phyloP scores from a whole-genome alignment of 352 stramenopile genomes.

The Phytophthora constricta region DNA sequence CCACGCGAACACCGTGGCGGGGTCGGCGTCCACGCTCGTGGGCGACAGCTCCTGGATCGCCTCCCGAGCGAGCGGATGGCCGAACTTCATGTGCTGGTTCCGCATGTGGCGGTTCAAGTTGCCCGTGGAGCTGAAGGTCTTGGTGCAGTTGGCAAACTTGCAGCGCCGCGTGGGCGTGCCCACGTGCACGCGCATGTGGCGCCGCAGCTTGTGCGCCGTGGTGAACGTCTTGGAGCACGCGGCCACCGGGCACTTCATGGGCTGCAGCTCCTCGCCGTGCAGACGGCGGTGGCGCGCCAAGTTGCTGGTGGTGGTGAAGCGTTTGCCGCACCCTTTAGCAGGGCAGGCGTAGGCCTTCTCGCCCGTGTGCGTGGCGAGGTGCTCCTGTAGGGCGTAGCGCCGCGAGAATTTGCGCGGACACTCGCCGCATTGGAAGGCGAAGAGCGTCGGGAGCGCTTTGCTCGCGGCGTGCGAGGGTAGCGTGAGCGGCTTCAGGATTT shows the following conservation, averaged over 20 bases:
- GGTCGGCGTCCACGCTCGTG: constrained; percentile 29
- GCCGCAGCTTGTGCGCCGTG: constrained; percentile 52
- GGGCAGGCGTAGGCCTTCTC: constrained; percentile 61
- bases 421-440: constrained; percentile 43
- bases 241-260: constrained; percentile 27
- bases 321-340: constrained; percentile 44
- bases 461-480: constrained; percentile 14
- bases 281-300: constrained; percentile 49
- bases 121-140: constrained; percentile 69
- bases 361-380: constrained; percentile 53
- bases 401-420: constrained; percentile 42
- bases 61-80: constrained; percentile 29
- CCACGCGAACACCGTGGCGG: constrained; percentile 11
- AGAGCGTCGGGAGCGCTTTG: constrained; percentile 4
- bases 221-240: constrained; percentile 45
- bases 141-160: constrained; percentile 50
- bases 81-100: constrained; percentile 52
- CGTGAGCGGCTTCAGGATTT: constrained; percentile 18
- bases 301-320: constrained; percentile 62
- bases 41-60: constrained; percentile 21
- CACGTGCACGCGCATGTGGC: constrained; percentile 60
- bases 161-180: constrained; percentile 45
- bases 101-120: constrained; percentile 70
- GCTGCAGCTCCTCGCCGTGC: constrained; percentile 43
- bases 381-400: constrained; percentile 51